Evolutionary conservation across 768 basidiomycete genomes (phyloP), one percentile per base, ranked within the genome.

Genomic region (Mrakia hoshinonis): DNA sequence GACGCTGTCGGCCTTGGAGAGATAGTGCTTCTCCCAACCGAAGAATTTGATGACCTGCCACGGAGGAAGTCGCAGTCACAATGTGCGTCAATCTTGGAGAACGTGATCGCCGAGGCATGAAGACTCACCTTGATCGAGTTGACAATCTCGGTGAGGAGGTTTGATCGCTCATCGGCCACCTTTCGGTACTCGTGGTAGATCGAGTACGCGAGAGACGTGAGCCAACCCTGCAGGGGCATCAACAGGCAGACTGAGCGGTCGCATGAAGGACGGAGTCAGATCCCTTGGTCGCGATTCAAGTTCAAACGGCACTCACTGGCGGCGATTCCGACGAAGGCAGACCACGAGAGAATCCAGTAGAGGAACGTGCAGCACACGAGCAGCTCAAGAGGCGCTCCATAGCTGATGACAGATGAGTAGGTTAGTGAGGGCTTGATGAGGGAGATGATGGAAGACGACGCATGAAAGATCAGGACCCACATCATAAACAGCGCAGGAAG

Each of bases 21-120:
- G 87, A 90, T 90, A 91, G 13, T 84, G 81, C 51, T 87, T 83
- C 74, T 89, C 89, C 84, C 89, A 90, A 0, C 89, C 89, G 73
- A 90, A 90, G 82, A 90, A 89, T 78, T 90, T 67, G 55, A 74
- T 74, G 39, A 38, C 15, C n/a, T n/a, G n/a, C n/a, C n/a, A n/a
- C n/a, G n/a, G n/a, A n/a, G n/a, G n/a, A n/a, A n/a, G n/a, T n/a
- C n/a, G n/a, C n/a, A n/a, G n/a, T n/a, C n/a, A n/a, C n/a, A n/a
- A n/a, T n/a, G n/a, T n/a, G n/a, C n/a, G n/a, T n/a, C n/a, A n/a
- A n/a, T n/a, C n/a, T n/a, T n/a, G n/a, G n/a, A n/a, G n/a, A n/a
- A n/a, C n/a, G n/a, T n/a, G n/a, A n/a, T n/a, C n/a, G n/a, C n/a
- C n/a, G n/a, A n/a, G n/a, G n/a, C n/a, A n/a, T n/a, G n/a, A n/a